phyloP scores from a whole-genome alignment of 257 asterid genomes.

The Apocynum venetum region DNA sequence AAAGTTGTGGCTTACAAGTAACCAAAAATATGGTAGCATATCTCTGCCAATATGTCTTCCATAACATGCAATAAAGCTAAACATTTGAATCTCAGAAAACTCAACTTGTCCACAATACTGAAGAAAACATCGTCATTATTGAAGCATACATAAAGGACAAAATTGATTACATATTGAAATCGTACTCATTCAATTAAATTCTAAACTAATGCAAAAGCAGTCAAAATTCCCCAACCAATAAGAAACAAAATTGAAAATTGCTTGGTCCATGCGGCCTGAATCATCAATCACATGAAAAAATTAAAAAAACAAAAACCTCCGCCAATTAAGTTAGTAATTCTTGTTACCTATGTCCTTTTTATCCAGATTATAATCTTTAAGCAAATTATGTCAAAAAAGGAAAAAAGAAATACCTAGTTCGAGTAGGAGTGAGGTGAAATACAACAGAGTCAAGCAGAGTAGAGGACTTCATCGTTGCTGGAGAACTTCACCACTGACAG shows the following conservation, averaged over 20 bases:
- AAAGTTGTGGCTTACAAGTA: too few species aligned
- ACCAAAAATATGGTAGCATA: background rate
- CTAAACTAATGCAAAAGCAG: background rate
- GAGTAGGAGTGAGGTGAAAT: constrained; percentile 93
- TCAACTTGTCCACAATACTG: background rate
- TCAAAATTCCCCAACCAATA: background rate
- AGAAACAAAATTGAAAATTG: background rate
- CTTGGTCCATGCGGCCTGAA: background rate
- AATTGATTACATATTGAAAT: background rate
- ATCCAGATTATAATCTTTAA: background rate
- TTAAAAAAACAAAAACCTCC: background rate
- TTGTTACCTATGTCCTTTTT: background rate
- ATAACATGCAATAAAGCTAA: background rate
- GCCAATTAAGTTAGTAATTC: background rate
- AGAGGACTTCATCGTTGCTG: constrained; percentile 52
- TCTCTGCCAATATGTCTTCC: background rate
- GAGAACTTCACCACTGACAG: constrained; percentile 1
- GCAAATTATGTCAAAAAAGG: background rate
- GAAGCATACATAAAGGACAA: constrained; percentile 2
- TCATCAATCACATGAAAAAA: background rate
- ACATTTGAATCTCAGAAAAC: background rate
- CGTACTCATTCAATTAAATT: background rate
- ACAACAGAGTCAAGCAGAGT: constrained; percentile 73
- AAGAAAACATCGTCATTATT: background rate
- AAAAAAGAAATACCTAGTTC: constrained; percentile 55